These are phyloP conservation scores for Craterostigma plantagineum DNA, from an alignment of 257 asterid species.

Conservation along the genomic window DNA sequence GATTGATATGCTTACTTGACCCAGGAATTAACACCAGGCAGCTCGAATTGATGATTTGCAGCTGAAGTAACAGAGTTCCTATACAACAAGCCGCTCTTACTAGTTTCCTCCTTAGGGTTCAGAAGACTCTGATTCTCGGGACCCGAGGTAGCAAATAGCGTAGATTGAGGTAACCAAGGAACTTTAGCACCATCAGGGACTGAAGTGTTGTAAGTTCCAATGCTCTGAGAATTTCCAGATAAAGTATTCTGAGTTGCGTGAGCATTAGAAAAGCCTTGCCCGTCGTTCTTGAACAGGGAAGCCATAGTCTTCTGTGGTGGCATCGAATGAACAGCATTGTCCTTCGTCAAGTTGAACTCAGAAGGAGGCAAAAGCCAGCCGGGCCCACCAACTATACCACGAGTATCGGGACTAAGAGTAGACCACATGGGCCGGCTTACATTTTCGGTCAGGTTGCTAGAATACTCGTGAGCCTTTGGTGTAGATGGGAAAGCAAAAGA, in stretches of 20 bases:
- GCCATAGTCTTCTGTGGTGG: constrained; percentile 78
- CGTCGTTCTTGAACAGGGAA: constrained; percentile 76
- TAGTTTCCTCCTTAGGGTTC: too few species aligned
- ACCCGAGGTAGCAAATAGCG: constrained; percentile 27
- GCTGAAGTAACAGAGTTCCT: constrained; percentile 28
- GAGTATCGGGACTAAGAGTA: constrained; percentile 66
- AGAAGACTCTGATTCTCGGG: constrained; percentile 29
- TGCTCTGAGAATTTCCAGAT: constrained; percentile 45
- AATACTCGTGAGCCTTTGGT: constrained; percentile 33
- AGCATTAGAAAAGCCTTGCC: constrained; percentile 25
- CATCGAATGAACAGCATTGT: constrained; percentile 30
- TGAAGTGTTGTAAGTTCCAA: constrained; percentile 31
- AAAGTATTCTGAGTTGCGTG: constrained; percentile 35
- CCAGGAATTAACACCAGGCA: constrained; percentile 43
- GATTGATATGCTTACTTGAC: constrained; percentile 47
- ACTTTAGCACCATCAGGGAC: constrained; percentile 35
- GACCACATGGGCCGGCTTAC: constrained; percentile 93
- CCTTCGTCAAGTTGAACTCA: constrained; percentile 40
- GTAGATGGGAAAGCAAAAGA: constrained; percentile 29
- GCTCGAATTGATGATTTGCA: constrained; percentile 37
- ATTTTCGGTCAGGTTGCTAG: constrained; percentile 23
- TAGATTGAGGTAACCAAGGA: constrained; percentile 41
- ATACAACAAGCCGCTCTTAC: too few species aligned
- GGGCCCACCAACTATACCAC: constrained; percentile 54
- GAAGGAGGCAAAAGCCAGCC: constrained; percentile 59